These are phyloP conservation scores for Umbelopsis sp. DNA, from an alignment of 192 early-diverging fungal species.

Conservation along the genomic window DNA sequence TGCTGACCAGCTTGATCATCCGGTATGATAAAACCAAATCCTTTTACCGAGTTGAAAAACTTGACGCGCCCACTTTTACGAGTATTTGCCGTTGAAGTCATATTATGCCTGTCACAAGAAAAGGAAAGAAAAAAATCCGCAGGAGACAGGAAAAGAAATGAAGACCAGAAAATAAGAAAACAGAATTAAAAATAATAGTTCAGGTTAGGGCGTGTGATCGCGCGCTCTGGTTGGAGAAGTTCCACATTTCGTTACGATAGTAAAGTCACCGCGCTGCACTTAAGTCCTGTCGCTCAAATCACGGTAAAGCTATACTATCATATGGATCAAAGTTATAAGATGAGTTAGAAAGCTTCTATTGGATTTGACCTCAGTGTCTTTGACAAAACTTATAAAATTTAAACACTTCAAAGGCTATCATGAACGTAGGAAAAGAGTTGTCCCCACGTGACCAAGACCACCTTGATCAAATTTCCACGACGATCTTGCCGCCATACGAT, in stretches of 20 bases:
- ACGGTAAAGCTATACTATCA: too few relatives aligned
- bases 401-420: too few relatives aligned
- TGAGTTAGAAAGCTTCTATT: not conserved
- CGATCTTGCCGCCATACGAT: too few relatives aligned
- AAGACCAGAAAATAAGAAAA: conserved; percentile 20
- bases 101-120: conserved; percentile 23
- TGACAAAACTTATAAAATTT: too few relatives aligned
- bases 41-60: conserved; percentile 88
- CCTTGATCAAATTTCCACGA: too few relatives aligned
- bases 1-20: conserved; percentile 58
- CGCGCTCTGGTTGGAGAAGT: conserved; percentile 21
- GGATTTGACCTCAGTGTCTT: too few relatives aligned
- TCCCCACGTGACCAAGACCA: too few relatives aligned
- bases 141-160: not conserved
- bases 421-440: too few relatives aligned
- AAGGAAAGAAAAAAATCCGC: conserved; percentile 3
- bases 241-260: conserved; percentile 17
- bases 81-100: conserved; percentile 32
- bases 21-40: conserved; percentile 89
- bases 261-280: conserved; percentile 14
- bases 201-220: conserved; percentile 21
- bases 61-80: conserved; percentile 71
- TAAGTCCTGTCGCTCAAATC: not conserved
- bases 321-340: not conserved
- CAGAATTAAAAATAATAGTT: conserved; percentile 1